Conservation (phyloP, 1,284 basidiomycete genomes). For the Hortiboletus rubellus region DNA sequence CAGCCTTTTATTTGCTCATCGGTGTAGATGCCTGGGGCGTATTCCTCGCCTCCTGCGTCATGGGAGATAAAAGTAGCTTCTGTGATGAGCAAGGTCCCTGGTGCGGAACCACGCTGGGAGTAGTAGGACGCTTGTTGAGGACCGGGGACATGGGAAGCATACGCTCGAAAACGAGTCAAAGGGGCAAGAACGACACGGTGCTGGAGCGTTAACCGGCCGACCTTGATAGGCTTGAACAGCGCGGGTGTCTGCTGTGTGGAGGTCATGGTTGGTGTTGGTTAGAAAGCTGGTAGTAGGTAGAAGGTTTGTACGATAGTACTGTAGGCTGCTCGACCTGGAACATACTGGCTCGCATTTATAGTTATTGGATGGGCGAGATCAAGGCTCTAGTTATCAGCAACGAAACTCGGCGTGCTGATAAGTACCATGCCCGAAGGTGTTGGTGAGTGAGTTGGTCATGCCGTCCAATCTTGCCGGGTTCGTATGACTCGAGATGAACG, state of each 20-base stretch:
- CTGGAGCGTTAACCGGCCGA: slow-evolving; percentile 34
- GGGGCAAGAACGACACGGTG: slow-evolving; percentile 38
- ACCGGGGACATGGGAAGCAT: slow-evolving; percentile 15
- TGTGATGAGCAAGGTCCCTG: neutral
- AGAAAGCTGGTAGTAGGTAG: too few species aligned
- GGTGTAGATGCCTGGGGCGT: slow-evolving; percentile 16
- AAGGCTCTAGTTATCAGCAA: too few species aligned
- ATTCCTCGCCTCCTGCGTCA: slow-evolving; percentile 20
- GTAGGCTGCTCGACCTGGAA: too few species aligned
- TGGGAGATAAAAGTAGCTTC: slow-evolving; percentile 37
- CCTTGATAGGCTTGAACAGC: slow-evolving; percentile 25
- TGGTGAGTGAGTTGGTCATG: too few species aligned
- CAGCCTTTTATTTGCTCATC: slow-evolving; percentile 15
- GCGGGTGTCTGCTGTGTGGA: neutral
- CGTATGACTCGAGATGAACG: too few species aligned
- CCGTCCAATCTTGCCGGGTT: too few species aligned
- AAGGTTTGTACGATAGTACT: too few species aligned
- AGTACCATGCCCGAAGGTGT: too few species aligned
- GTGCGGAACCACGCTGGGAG: neutral
- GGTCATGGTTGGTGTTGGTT: neutral
- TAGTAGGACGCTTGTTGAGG: slow-evolving; percentile 27
- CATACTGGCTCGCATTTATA: too few species aligned
- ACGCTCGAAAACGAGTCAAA: slow-evolving; percentile 35
- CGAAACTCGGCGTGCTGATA: too few species aligned
- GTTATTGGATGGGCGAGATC: too few species aligned